These are phyloP conservation scores for Mycena amicta DNA, from an alignment of 768 basidiomycete genomes.

Conservation along the genomic window DNA sequence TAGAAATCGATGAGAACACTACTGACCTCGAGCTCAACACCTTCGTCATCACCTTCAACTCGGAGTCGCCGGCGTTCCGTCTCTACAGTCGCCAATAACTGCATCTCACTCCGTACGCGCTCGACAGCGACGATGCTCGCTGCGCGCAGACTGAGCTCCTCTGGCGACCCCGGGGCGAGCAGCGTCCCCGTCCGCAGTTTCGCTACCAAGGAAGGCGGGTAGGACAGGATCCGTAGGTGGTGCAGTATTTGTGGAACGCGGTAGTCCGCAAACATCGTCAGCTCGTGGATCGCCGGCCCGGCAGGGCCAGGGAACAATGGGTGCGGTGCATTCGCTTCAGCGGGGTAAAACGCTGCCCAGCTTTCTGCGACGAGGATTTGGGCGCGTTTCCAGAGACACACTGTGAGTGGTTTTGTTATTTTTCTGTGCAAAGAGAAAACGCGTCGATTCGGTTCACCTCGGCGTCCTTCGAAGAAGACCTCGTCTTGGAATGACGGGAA, in stretches of 20 bases:
- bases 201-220: constrained; percentile 62
- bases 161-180: constrained; percentile 58
- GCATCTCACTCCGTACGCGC: constrained; percentile 63
- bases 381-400: constrained; percentile 87
- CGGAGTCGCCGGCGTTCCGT: constrained; percentile 3
- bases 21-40: constrained; percentile 55
- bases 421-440: not conserved
- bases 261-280: constrained; percentile 96
- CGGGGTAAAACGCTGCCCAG: constrained; percentile 89
- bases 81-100: constrained; percentile 36
- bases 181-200: constrained; percentile 47
- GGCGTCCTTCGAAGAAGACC: constrained; percentile 53
- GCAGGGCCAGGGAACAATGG: constrained; percentile 76
- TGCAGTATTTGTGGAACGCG: constrained; percentile 90
- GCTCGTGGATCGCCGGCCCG: constrained; percentile 63
- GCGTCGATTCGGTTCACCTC: constrained; percentile 43
- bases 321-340: constrained; percentile 47
- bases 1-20: constrained; percentile 91
- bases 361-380: constrained; percentile 91
- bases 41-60: no score
- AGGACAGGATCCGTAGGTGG: constrained; percentile 75
- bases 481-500: constrained; percentile 84
- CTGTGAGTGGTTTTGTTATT: constrained; percentile 36
- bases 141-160: constrained; percentile 80
- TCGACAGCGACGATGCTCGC: constrained; percentile 84